Evolutionary conservation across 2,329 filamentous ascomycete species (phyloP), one percentile per base, ranked within the genome.

Genomic region (Chaetomiaceae sp.): DNA sequence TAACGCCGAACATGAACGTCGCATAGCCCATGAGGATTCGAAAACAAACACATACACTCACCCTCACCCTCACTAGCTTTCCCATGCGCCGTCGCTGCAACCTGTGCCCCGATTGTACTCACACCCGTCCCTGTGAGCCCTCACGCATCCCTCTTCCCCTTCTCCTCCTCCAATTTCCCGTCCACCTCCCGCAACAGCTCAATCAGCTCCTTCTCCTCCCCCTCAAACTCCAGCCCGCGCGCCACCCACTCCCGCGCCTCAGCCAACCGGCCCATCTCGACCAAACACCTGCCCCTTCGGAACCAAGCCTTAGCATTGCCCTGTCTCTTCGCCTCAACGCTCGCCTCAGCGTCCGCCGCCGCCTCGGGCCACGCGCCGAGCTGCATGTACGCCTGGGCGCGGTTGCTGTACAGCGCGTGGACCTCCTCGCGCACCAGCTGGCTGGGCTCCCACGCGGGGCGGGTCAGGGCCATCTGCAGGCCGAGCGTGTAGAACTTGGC

Each of bases 271-370:
- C 86, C 85, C 93, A 97, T 97, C 79, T 98, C 93, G 55, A 84
- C 68, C 62, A 97, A 67, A 62, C 88, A 94, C 70, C 81, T 82
- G 9, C 87, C 93, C 51, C 87, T 75, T 51, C 93, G 75, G 84
- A 88, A 96, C 88, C 91, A 97, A 0, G 83, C 90, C 79, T 97
- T 97, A 1, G 87, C 82, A 65, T 98, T 97, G 32, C 85, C 89
- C 34, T 84, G 77, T 55, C 82, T 79, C 74, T 91, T 90, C 52
- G 88, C 83, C 73, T 95, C 90, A 35, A 95, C 84, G 63, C 87
- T 93, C 1, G 82, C 79, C 70, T 94, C 85, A 4, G 89, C 90
- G 67, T 98, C 93, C 6, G 88, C 75, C n/a, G 84, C 78, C 5
- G 81, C 93, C 69, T 93, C 88, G 0, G 86, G 76, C 90, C 91